Evolutionary conservation across 768 basidiomycete genomes (phyloP).

Genomic region (Cytidiella melzeri): DNA sequence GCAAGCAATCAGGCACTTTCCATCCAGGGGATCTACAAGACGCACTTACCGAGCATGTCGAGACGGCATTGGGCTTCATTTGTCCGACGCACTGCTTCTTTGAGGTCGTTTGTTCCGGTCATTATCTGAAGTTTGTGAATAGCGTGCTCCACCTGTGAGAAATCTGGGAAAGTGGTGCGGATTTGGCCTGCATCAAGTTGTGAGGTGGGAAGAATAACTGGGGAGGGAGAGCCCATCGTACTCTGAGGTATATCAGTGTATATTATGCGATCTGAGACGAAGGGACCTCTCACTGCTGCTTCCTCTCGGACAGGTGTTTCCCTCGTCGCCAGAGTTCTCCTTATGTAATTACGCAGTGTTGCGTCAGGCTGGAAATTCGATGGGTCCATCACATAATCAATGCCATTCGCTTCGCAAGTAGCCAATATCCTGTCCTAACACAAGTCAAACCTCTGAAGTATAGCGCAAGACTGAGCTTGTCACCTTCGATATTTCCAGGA

Average conservation of each 20-base stretch:
- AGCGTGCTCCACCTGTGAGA: no score
- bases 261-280: no score
- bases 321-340: slow-evolving; percentile 27
- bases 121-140: not conserved
- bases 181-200: no score
- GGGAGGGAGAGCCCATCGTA: not conserved
- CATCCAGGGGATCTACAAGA: no score
- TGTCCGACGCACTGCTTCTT: not conserved
- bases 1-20: no score
- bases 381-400: slow-evolving; percentile 58
- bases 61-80: not conserved
- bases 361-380: slow-evolving; percentile 73
- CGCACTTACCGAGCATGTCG: slow-evolving; percentile 6
- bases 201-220: no score
- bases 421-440: slow-evolving; percentile 73
- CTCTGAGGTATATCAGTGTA: not conserved
- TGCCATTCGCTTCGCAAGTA: slow-evolving; percentile 58
- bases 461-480: slow-evolving; percentile 3
- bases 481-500: slow-evolving; percentile 68
- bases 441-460: not conserved
- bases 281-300: no score
- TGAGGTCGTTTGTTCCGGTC: not conserved
- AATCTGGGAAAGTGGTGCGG: no score
- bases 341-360: slow-evolving; percentile 68
- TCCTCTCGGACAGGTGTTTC: no score